Evolutionary conservation across 345 rosid species (phyloP).

Genomic region (Pistacia atlantica): DNA sequence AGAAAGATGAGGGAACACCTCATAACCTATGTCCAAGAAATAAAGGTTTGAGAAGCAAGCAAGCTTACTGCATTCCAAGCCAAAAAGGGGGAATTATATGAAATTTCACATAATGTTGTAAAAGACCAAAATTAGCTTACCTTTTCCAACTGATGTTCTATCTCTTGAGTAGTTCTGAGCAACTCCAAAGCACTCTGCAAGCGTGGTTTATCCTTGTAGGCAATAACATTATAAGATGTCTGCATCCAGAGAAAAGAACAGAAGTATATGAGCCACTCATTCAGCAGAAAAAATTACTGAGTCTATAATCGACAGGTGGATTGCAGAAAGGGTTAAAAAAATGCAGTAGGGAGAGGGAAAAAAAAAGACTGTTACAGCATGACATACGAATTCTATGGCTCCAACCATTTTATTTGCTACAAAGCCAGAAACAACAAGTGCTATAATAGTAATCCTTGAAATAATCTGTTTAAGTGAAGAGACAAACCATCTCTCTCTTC

Average conservation of each 20-base stretch:
- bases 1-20: not conserved
- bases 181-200: constrained; percentile 73
- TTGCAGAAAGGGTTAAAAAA: not conserved
- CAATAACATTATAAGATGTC: constrained; percentile 71
- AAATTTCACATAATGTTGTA: not conserved
- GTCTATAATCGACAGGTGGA: not conserved
- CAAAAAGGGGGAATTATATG: not conserved
- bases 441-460: not conserved
- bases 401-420: not conserved
- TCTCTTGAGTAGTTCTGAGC: constrained; percentile 73
- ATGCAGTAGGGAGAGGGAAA: not conserved
- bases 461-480: constrained; percentile 17
- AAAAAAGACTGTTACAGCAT: not conserved
- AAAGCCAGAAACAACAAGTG: not conserved
- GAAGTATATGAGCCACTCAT: not conserved
- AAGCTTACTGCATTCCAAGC: not conserved
- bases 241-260: constrained; percentile 33
- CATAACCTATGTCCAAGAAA: not conserved
- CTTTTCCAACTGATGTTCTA: constrained; percentile 64
- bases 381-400: not conserved
- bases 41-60: not conserved
- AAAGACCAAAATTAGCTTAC: constrained; percentile 30
- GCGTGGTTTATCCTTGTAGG: constrained; percentile 82
- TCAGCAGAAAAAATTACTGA: not conserved
- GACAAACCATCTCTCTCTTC: constrained; percentile 64